Evolutionary conservation across 1,139 yeast species (phyloP).

Genomic region (Debaryomyces psychrophilus): DNA sequence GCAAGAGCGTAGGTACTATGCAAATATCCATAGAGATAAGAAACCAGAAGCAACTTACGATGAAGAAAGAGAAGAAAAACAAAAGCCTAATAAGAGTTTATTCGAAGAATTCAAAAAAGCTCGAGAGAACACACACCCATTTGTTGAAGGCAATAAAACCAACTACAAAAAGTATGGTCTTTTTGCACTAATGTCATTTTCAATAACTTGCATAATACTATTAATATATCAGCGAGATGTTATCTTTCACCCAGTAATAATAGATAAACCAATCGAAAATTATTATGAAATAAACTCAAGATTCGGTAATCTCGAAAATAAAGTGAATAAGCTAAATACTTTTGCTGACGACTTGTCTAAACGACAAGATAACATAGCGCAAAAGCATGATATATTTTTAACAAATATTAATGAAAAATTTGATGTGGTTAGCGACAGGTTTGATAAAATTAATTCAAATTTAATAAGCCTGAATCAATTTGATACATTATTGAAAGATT

Average conservation of each 20-base stretch:
- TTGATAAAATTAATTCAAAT: conserved; percentile 19
- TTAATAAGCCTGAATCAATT: conserved; percentile 15
- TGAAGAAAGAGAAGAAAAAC: neutral
- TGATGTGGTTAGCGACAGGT: conserved; percentile 21
- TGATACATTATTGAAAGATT: conserved; percentile 13
- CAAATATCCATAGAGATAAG: neutral
- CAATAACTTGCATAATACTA: conserved; percentile 4
- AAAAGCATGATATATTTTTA: conserved; percentile 20
- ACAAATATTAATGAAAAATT: conserved; percentile 21
- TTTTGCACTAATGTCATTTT: conserved; percentile 10
- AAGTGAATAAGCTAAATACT: conserved; percentile 22
- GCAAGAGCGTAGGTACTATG: neutral
- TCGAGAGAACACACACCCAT: conserved; percentile 8
- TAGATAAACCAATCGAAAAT: conserved; percentile 13
- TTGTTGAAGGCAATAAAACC: neutral
- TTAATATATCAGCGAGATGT: conserved; percentile 5
- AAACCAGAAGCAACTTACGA: neutral
- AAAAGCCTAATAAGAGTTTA: conserved; percentile 12
- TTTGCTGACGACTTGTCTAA: conserved; percentile 16
- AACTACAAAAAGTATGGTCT: conserved; percentile 4
- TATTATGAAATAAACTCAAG: conserved; percentile 19
- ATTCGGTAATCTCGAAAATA: conserved; percentile 22
- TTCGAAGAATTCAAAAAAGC: conserved; percentile 14
- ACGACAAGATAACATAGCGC: conserved; percentile 21
- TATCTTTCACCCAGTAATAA: neutral